Evolutionary conservation across 306 rosid species (phyloP).

Genomic region (Fragaria ananassa): DNA sequence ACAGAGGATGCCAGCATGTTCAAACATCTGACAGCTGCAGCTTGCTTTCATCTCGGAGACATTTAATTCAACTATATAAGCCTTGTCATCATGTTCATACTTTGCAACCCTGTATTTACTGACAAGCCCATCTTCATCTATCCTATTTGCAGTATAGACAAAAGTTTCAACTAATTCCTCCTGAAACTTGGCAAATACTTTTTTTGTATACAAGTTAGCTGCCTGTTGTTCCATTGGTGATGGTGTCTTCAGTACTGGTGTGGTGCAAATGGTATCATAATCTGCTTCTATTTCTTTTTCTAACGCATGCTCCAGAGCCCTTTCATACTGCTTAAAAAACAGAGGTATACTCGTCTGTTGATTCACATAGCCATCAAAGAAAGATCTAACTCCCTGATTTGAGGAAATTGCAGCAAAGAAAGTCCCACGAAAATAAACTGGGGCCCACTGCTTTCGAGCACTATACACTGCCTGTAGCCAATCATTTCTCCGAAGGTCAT

Average conservation of each 20-base stretch:
- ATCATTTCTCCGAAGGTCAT: constrained; percentile 56
- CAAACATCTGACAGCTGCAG: constrained; percentile 89
- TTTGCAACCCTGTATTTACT: constrained; percentile 72
- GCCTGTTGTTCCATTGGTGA: constrained; percentile 89
- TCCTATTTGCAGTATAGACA: constrained; percentile 64
- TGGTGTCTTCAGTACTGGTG: constrained; percentile 67
- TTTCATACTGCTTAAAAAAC: constrained; percentile 72
- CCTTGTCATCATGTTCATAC: constrained; percentile 67
- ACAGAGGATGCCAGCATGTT: constrained; percentile 68
- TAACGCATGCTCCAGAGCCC: constrained; percentile 54
- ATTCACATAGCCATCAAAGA: constrained; percentile 70
- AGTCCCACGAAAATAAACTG: constrained; percentile 69
- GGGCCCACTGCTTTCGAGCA: constrained; percentile 86
- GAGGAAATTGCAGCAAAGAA: constrained; percentile 63
- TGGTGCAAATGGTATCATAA: constrained; percentile 53
- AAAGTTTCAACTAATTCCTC: constrained; percentile 76
- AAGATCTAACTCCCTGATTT: constrained; percentile 53
- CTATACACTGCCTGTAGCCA: constrained; percentile 80
- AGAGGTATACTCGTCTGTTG: constrained; percentile 67
- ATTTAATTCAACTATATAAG: constrained; percentile 52
- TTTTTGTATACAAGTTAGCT: constrained; percentile 61
- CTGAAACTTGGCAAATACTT: constrained; percentile 68
- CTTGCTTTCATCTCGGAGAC: constrained; percentile 49
- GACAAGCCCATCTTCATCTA: constrained; percentile 48
- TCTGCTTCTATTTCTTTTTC: constrained; percentile 78